These are phyloP conservation scores for Mucor plumbeus DNA, from an alignment of 371 early-diverging fungal species.

Conservation along the genomic window DNA sequence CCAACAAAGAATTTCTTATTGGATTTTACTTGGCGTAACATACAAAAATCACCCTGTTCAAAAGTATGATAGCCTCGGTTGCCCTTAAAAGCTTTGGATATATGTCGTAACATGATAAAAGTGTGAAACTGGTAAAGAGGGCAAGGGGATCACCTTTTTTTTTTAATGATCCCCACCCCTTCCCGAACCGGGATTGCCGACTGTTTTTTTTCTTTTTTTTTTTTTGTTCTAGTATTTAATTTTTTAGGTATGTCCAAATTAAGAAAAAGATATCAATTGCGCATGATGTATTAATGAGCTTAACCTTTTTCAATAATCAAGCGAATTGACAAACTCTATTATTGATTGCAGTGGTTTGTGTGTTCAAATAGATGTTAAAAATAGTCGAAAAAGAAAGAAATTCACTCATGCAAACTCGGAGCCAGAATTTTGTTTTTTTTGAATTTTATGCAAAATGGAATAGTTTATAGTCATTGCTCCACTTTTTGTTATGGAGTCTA, in stretches of 20 bases:
- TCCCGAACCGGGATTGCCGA: neutral
- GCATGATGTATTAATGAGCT: neutral
- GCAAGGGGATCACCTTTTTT: neutral
- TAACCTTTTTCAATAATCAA: too few relatives aligned
- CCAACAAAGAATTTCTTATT: conserved; percentile 51
- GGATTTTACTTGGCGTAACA: conserved; percentile 46
- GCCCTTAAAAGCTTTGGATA: neutral
- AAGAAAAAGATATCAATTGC: neutral
- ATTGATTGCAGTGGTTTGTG: too few relatives aligned
- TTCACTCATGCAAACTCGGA: too few relatives aligned
- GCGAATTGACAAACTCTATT: too few relatives aligned
- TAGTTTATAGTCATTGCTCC: too few relatives aligned
- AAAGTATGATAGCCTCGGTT: conserved; percentile 27
- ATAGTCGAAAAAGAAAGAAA: too few relatives aligned
- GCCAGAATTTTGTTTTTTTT: too few relatives aligned
- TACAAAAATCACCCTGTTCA: conserved; percentile 50
- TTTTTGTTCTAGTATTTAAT: too few relatives aligned
- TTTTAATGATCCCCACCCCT: neutral
- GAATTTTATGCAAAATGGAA: too few relatives aligned
- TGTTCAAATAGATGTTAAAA: too few relatives aligned
- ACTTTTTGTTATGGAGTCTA: too few relatives aligned
- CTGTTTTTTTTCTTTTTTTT: neutral
- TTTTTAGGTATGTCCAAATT: neutral
- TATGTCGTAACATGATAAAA: neutral
- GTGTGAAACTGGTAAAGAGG: neutral